Evolutionary conservation across 2,329 filamentous ascomycete genomes (phyloP), one percentile per base, ranked within the genome.

Genomic region (Colletotrichum tropicale): DNA sequence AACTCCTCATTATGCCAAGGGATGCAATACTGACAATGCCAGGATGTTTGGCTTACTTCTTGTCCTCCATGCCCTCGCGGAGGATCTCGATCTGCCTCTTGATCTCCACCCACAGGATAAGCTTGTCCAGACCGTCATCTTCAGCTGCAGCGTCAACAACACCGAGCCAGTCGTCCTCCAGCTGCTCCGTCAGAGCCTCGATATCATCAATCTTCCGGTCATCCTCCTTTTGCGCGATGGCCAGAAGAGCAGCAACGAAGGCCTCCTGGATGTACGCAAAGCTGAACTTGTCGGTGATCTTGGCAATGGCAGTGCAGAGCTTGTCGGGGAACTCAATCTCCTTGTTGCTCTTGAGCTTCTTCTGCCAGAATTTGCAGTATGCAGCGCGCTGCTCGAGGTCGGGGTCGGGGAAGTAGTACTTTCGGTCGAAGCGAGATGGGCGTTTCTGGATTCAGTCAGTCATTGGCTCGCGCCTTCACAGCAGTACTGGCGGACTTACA

Each of bases 211-310:
- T 76, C 71, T 72, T 71, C 43, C 43, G 43, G 21, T 55, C 76
- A 65, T 3, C 77, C 76, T 30, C 66, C 24, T 64, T 71, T 5
- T 84, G 84, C 0, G 91, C 92, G 73, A 94, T 90, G 4, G 89
- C 88, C 30, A 94, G 84, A 70, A 94, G 80, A 4, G 90, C 88
- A 1, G 91, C 91, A 1, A 94, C 91, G 80, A 94, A 94, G 0
- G 91, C 92, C 81, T 94, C 93, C 80, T 94, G 92, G 82, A 94
- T 89, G 80, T 94, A 94, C 0, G 92, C 92, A 80, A 94, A 94
- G 78, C 90, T 92, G 82, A 94, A 94, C n/a, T 88, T 88, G 30
- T 89, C 83, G 1, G 92, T 94, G 76, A 93, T 91, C 12, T 87
- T 86, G 5, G 92, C 92, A 75, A 94, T 89, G n/a, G 89, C 88